These are phyloP conservation scores for Macrophomina tecta DNA, from an alignment of 2,329 filamentous ascomycete species.

Conservation along the genomic window DNA sequence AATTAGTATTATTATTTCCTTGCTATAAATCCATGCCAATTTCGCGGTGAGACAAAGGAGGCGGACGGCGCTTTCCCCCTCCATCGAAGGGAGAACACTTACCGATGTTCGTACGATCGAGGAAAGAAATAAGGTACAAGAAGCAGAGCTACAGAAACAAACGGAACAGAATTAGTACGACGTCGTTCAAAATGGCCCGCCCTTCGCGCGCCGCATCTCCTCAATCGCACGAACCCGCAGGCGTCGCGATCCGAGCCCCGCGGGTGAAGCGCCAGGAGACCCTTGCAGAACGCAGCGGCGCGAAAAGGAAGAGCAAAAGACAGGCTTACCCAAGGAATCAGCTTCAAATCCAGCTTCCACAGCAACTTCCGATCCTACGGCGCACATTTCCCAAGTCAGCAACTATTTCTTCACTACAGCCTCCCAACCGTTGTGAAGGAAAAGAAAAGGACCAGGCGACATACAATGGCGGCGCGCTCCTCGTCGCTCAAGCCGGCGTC, in stretches of 20 bases:
- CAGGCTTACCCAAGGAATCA: constrained; percentile 63
- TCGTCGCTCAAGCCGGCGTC: constrained; percentile 70
- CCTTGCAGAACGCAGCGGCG: no score
- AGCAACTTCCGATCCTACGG: constrained; percentile 66
- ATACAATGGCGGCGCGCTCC: constrained; percentile 66
- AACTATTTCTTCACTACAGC: not conserved
- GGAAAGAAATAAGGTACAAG: constrained; percentile 76
- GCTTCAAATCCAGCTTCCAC: constrained; percentile 65
- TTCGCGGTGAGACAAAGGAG: no score
- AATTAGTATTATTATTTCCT: not conserved
- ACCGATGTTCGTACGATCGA: constrained; percentile 72
- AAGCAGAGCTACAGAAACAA: constrained; percentile 61
- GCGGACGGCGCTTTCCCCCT: no score
- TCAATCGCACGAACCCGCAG: not conserved
- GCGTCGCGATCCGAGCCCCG: no score
- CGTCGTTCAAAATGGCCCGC: not conserved
- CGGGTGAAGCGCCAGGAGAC: no score
- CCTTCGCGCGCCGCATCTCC: not conserved
- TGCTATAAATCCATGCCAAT: no score
- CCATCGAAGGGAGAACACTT: not conserved
- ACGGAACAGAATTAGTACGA: not conserved
- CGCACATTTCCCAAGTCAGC: not conserved
- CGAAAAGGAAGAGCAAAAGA: not conserved
- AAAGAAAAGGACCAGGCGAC: constrained; percentile 34
- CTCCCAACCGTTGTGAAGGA: no score